A percentile compares a stretch with the other conserved stretches of the same genome.
These are phyloP conservation scores for Petunia axillaris DNA, from an alignment of 257 asterid species.

Conservation along the genomic window DNA sequence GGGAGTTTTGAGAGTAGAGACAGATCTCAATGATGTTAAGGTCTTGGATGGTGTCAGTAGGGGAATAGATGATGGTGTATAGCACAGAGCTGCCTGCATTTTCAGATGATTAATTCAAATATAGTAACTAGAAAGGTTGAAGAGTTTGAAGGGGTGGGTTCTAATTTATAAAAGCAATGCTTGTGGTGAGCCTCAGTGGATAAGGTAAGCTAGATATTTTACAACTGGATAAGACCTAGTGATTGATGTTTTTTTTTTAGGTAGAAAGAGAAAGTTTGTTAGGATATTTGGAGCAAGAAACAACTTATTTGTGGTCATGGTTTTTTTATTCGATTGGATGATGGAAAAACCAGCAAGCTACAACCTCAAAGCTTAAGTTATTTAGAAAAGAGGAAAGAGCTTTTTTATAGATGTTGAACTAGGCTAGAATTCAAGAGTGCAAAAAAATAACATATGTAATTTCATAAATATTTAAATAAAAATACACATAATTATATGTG, in stretches of 20 bases:
- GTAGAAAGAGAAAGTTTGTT: background rate
- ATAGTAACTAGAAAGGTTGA: background rate
- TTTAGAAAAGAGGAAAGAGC: too few relatives aligned
- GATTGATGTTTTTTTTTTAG: background rate
- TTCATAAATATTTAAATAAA: too few relatives aligned
- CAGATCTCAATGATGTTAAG: constrained; percentile 13
- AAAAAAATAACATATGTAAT: too few relatives aligned
- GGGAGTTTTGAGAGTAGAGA: constrained; percentile 20
- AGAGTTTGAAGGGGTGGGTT: background rate
- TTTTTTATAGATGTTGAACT: too few relatives aligned
- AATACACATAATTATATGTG: too few relatives aligned
- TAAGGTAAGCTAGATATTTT: constrained; percentile 34
- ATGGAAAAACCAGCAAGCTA: too few relatives aligned
- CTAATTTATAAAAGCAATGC: constrained; percentile 14
- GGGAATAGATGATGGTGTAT: constrained; percentile 24
- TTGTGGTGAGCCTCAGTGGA: constrained; percentile 21
- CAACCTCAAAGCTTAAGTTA: too few relatives aligned
- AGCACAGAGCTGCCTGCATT: constrained; percentile 37
- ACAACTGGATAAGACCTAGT: constrained; percentile 30
- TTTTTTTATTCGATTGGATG: too few relatives aligned
- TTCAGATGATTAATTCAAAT: constrained; percentile 18
- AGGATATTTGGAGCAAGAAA: background rate
- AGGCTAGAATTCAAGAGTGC: too few relatives aligned
- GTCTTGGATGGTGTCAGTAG: constrained; percentile 19
- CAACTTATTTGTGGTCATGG: background rate